phyloP scores from a whole-genome alignment of 2,329 filamentous ascomycete genomes.

The Teratosphaeria destructans region DNA sequence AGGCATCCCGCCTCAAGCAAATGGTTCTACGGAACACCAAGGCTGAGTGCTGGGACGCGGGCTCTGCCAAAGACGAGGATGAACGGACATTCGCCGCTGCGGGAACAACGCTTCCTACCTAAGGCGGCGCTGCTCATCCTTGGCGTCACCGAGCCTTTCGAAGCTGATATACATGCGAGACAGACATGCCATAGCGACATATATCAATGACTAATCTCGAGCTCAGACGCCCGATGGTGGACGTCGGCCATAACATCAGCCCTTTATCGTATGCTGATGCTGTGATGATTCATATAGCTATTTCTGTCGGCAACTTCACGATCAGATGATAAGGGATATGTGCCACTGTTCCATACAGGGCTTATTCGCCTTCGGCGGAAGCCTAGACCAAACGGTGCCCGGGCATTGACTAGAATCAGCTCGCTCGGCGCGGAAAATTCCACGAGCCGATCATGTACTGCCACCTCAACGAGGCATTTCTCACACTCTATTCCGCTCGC shows the following conservation, averaged over 20 bases:
- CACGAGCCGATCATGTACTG: neutral
- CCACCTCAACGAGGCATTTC: neutral
- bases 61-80: neutral
- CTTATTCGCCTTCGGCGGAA: neutral
- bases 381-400: neutral
- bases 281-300: too few relatives aligned
- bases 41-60: neutral
- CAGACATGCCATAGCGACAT: neutral
- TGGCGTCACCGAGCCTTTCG: neutral
- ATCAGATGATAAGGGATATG: too few relatives aligned
- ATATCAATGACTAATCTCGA: neutral
- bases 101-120: too few relatives aligned
- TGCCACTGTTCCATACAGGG: too few relatives aligned
- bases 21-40: neutral
- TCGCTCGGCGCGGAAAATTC: neutral
- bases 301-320: too few relatives aligned
- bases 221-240: too few relatives aligned
- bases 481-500: neutral
- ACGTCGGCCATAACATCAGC: neutral
- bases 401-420: too few relatives aligned
- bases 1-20: neutral
- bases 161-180: neutral
- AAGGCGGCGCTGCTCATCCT: neutral
- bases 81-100: too few relatives aligned
- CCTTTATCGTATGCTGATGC: neutral